A percentile compares a stretch with the other conserved stretches of the same genome.
These are phyloP conservation scores for Ascochyta pisi DNA, from an alignment of 2,329 filamentous ascomycete genomes.

Conservation along the genomic window DNA sequence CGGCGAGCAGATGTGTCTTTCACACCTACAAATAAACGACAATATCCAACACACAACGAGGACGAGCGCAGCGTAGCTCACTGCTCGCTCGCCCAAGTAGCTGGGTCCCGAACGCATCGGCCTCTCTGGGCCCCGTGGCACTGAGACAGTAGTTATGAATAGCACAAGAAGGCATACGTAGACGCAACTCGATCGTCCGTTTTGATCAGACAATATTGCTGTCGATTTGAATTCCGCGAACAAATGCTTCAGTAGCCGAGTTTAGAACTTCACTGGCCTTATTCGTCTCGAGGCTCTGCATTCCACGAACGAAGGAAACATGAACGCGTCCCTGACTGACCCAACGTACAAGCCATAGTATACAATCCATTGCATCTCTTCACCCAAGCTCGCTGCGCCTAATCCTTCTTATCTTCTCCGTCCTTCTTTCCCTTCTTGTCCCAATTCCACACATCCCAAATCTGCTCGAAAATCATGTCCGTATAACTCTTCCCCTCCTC, in stretches of 20 bases:
- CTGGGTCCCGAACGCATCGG: too few species aligned
- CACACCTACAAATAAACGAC: not conserved
- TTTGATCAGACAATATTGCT: too few species aligned
- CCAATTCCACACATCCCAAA: constrained; percentile 58
- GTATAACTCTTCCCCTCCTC: constrained; percentile 51
- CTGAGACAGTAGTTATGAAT: constrained; percentile 5
- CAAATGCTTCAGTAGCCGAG: not conserved
- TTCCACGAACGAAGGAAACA: not conserved
- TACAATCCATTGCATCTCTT: constrained; percentile 5
- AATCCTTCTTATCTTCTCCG: constrained; percentile 35
- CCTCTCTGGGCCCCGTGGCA: too few species aligned
- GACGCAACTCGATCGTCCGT: not conserved
- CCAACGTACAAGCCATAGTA: constrained; percentile 6
- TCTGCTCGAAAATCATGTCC: constrained; percentile 54
- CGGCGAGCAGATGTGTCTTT: not conserved
- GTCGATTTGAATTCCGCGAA: not conserved
- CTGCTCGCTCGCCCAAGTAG: not conserved
- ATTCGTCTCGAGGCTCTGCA: too few species aligned
- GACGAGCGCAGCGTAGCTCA: not conserved
- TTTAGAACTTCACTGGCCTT: too few species aligned
- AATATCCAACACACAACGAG: not conserved
- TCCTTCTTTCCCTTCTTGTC: constrained; percentile 47
- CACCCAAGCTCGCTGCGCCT: not conserved
- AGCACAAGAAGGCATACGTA: not conserved
- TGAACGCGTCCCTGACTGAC: not conserved